Conservation (phyloP, 2,329 filamentous ascomycete genomes). For the Colletotrichum filicis region DNA sequence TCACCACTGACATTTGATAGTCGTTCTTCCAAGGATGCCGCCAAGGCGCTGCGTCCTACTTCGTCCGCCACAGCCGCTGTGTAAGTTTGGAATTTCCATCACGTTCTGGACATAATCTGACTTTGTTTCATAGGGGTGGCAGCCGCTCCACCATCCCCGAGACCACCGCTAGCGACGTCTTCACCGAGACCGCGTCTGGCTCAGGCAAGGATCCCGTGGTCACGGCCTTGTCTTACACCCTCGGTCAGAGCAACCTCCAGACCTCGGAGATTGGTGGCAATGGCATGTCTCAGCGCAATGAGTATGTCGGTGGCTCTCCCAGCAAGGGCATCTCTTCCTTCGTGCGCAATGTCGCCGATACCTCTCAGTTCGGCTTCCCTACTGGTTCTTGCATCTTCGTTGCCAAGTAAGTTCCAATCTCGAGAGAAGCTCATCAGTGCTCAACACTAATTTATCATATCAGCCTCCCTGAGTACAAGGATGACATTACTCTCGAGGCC, state of each 20-base stretch:
- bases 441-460: conserved; percentile 25
- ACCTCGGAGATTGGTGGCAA: background rate
- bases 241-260: conserved; percentile 19
- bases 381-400: conserved; percentile 71
- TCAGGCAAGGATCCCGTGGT: background rate
- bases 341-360: conserved; percentile 46
- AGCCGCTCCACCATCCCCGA: background rate
- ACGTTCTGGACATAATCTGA: background rate
- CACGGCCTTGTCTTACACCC: conserved; percentile 12
- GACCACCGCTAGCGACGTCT: conserved; percentile 14
- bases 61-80: conserved; percentile 27
- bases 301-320: conserved; percentile 20
- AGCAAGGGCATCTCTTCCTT: conserved; percentile 16
- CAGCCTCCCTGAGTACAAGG: conserved; percentile 62
- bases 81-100: background rate
- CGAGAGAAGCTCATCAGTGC: background rate
- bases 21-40: conserved; percentile 15
- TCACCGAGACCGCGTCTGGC: background rate
- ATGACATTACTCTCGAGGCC: conserved; percentile 62
- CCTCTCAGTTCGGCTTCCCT: conserved; percentile 62
- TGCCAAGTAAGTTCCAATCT: conserved; percentile 65
- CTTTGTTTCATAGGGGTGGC: background rate
- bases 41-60: conserved; percentile 25
- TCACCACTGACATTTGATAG: background rate
- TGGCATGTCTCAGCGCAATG: background rate